Base-by-base conservation (phyloP, 345 rosid genomes). In the Cardamine resedifolia region DNA sequence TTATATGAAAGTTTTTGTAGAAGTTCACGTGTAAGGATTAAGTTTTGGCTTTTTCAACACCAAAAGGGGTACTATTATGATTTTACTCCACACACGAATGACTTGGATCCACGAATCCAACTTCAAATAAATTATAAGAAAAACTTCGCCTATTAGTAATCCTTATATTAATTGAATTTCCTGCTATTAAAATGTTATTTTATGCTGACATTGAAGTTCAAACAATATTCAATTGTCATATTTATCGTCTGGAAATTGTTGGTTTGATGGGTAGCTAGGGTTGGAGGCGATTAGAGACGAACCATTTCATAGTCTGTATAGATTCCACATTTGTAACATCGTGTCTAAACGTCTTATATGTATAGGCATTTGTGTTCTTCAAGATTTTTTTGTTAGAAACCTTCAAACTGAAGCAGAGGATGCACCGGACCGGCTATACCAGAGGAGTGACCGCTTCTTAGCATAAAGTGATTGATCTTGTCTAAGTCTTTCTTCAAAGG, bases 41-140 rank as follows among this genome's bases (percentile, higher is more conserved):
- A 41, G 23, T 28, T 39, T 48, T 74, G 78, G 73, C 78, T 60
- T 67, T 67, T 74, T 74, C 73, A 74, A 51, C 62, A 58, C 3
- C 55, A 31, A 41, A 50, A 59, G 9, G 47, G 55, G 47, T 58
- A 28, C 52, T 38, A 16, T 2, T 19, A 48, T 27, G 43, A 28
- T 58, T 34, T 50, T 50, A 59, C 38, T 58, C 62, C 68, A 66
- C 36, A 12, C 30, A 50, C 73, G 18, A 74, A 74, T 51, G 78
- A 74, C 73, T 74, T 67, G 78, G 68, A 66, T 74, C 73, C 78
- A 74, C 73, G 78, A 67, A 50, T 50, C 30, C 15, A 50, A 36
- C n/a, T 49, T 66, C 61, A 20, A 48, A 38, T 36, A 14, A 26
- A 12, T 45, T 52, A 52, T 56, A 10, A 64, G 19, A 16, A 31